Conservation (phyloP, 202 grass and related monocot genomes). For the Carex sylvatica region DNA sequence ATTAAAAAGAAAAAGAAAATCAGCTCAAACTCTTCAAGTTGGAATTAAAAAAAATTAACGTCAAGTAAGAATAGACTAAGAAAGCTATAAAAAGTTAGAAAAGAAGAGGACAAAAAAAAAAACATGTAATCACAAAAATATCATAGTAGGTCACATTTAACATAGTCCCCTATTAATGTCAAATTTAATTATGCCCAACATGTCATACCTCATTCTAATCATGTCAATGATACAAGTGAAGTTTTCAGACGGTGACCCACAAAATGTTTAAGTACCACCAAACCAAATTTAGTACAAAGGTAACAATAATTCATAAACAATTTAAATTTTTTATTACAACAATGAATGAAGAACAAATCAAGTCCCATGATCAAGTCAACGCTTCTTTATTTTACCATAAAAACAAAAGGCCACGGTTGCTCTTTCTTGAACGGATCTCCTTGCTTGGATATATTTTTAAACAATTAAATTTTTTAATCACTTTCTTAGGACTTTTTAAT, state of each 20-base stretch:
- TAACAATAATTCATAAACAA: neutral
- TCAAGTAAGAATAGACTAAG: neutral
- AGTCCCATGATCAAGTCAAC: slow-evolving; percentile 10
- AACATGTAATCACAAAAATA: neutral
- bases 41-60: neutral
- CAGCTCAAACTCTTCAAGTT: neutral
- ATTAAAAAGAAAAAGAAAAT: neutral
- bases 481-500: neutral
- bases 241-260: slow-evolving; percentile 17
- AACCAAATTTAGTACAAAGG: neutral
- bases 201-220: slow-evolving; percentile 25
- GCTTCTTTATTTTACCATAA: neutral
- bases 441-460: slow-evolving; percentile 27
- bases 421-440: slow-evolving; percentile 26
- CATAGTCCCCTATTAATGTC: neutral
- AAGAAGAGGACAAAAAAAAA: neutral
- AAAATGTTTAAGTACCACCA: neutral
- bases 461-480: neutral
- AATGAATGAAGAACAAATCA: neutral
- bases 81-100: neutral
- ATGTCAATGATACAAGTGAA: slow-evolving; percentile 24
- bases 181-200: neutral
- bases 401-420: neutral
- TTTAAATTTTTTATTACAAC: neutral
- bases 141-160: neutral